Conservation (phyloP, 2,329 filamentous ascomycete species). For the Teratosphaeriaceae sp. region DNA sequence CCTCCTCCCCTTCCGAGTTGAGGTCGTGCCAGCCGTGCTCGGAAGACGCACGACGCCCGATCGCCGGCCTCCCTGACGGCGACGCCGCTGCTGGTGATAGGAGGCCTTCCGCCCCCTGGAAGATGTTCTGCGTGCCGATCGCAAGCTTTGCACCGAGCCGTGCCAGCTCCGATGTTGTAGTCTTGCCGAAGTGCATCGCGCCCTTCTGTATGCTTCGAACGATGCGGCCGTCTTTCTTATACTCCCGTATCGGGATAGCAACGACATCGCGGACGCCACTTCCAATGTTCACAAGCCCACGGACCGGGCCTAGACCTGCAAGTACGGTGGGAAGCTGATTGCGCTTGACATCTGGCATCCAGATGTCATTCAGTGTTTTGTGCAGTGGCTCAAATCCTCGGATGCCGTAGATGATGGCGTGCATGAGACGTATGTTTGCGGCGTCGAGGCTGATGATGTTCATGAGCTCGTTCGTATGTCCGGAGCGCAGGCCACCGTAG, state of each 20-base stretch:
- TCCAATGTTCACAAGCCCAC: slow-evolving; percentile 84
- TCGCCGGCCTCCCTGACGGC: slow-evolving; percentile 11
- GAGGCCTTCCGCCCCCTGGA: slow-evolving; percentile 81
- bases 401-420: slow-evolving; percentile 88
- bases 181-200: slow-evolving; percentile 81
- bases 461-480: slow-evolving; percentile 96
- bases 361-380: slow-evolving; percentile 86
- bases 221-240: slow-evolving; percentile 86
- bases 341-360: slow-evolving; percentile 86
- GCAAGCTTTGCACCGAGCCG: slow-evolving; percentile 91
- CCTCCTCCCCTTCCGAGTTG: slow-evolving; percentile 53
- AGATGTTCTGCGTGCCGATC: slow-evolving; percentile 86
- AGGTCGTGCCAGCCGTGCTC: slow-evolving; percentile 41
- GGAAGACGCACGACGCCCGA: slow-evolving; percentile 7
- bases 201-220: slow-evolving; percentile 90
- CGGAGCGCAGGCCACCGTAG: slow-evolving; percentile 85
- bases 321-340: slow-evolving; percentile 87
- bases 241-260: slow-evolving; percentile 84
- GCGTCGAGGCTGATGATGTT: slow-evolving; percentile 93
- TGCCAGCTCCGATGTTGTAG: slow-evolving; percentile 88
- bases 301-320: slow-evolving; percentile 81
- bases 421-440: slow-evolving; percentile 75
- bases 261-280: slow-evolving; percentile 80
- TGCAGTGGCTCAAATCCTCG: slow-evolving; percentile 86
- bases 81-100: slow-evolving; percentile 40